Conservation (phyloP, 1,284 basidiomycete species). For the Rhodotorula sp. region DNA sequence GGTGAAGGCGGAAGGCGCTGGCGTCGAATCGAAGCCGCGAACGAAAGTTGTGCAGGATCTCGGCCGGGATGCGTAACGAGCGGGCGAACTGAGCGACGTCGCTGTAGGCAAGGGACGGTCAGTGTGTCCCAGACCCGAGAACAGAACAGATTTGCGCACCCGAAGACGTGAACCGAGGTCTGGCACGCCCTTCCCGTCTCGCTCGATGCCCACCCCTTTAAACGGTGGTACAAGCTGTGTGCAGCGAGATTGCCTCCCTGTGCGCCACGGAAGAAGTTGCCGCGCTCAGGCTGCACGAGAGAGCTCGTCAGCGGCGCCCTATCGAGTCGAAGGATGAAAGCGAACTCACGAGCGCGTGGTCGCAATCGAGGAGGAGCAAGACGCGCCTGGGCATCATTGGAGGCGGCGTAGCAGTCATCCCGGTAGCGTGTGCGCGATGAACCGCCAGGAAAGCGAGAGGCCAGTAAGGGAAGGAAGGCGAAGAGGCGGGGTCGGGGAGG, state of each 20-base stretch:
- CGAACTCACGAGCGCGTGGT: neutral
- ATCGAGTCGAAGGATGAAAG: neutral
- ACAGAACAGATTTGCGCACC: neutral
- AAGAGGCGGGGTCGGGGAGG: neutral
- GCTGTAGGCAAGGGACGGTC: neutral
- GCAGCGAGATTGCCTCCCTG: constrained; percentile 19
- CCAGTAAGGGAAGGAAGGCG: neutral
- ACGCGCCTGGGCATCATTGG: neutral
- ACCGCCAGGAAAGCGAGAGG: neutral
- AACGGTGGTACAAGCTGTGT: constrained; percentile 4
- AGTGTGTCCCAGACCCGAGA: neutral
- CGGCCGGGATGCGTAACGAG: neutral
- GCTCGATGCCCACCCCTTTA: constrained; percentile 3
- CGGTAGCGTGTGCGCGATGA: neutral
- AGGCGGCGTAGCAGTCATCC: neutral
- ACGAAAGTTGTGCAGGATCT: neutral
- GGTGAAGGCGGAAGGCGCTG: constrained; percentile 4
- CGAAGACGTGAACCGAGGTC: neutral
- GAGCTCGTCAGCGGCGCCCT: neutral
- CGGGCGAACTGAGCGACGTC: constrained; percentile 4
- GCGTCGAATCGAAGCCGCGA: constrained; percentile 11
- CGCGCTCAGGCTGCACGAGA: constrained; percentile 4
- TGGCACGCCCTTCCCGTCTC: neutral
- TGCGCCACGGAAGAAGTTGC: neutral
- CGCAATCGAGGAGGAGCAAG: constrained; percentile 16